Evolutionary conservation across 1,284 basidiomycete genomes (phyloP).

Genomic region (Phellopilus nigrolimitatus): DNA sequence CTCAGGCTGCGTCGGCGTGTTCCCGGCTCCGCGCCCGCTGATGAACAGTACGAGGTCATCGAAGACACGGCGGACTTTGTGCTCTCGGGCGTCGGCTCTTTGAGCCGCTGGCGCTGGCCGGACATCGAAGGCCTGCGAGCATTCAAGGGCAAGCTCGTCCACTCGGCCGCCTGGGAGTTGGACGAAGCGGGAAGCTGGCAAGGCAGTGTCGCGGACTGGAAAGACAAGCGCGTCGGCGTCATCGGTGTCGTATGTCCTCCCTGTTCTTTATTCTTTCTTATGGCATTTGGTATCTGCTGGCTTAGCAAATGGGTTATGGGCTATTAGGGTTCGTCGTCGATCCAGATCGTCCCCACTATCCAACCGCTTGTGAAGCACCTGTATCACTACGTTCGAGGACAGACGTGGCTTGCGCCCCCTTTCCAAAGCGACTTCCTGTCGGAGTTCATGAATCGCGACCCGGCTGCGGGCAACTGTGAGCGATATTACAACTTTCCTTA

Average conservation of each 20-base stretch:
- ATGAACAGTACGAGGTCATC: no score
- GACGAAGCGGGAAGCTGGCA: constrained; percentile 39
- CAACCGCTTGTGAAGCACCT: no score
- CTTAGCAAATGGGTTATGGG: constrained; percentile 45
- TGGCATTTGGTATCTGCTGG: no score
- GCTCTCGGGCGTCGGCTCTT: constrained; percentile 35
- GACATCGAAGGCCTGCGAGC: constrained; percentile 46
- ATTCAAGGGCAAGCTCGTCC: constrained; percentile 48
- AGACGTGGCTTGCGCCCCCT: constrained; percentile 53
- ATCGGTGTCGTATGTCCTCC: constrained; percentile 50
- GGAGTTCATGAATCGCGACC: constrained; percentile 35
- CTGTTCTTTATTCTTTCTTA: no score
- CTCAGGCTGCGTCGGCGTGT: no score
- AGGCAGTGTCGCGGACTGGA: constrained; percentile 45
- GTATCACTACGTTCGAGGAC: constrained; percentile 54
- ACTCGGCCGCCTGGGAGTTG: constrained; percentile 55
- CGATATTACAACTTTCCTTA: constrained; percentile 18
- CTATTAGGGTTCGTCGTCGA: no score
- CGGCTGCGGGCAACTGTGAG: no score
- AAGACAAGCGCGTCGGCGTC: constrained; percentile 52
- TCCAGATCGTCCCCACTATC: no score
- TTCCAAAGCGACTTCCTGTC: constrained; percentile 40
- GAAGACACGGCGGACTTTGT: no score
- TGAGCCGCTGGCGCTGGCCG: constrained; percentile 57
- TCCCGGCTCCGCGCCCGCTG: no score